Percentiles rank a stretch among this genome's conserved stretches.
Evolutionary conservation across 139 green algal species (phyloP).

Genomic region (Chlorella ohadii): DNA sequence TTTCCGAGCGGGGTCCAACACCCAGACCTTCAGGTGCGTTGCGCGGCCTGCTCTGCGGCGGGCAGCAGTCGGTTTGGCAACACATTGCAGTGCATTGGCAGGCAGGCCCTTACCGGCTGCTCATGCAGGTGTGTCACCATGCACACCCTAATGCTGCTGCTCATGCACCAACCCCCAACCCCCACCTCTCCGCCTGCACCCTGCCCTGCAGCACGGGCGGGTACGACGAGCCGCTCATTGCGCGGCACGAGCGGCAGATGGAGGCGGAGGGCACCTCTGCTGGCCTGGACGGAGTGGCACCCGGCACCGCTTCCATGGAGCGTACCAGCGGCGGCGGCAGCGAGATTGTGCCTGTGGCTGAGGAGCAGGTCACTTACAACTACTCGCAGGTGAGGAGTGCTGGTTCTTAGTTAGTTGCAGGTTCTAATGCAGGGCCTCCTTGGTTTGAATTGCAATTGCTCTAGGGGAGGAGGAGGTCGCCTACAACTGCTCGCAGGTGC

Average conservation of each 20-base stretch:
- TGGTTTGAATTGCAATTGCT: too few relatives aligned
- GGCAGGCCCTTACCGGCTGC: too few relatives aligned
- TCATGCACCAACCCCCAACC: too few relatives aligned
- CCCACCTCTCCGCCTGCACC: constrained; percentile 9
- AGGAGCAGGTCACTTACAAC: constrained; percentile 81
- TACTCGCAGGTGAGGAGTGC: constrained; percentile 62
- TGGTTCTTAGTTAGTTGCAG: too few relatives aligned
- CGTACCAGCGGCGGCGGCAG: neutral
- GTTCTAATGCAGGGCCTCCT: too few relatives aligned
- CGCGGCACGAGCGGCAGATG: neutral
- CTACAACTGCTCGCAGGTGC: too few relatives aligned
- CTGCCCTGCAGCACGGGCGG: constrained; percentile 3
- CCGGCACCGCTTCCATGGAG: constrained; percentile 5
- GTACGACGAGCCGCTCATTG: neutral
- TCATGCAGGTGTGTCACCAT: too few relatives aligned
- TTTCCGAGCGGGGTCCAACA: constrained; percentile 90
- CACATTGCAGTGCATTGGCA: too few relatives aligned
- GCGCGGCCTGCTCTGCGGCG: constrained; percentile 33
- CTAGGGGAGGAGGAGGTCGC: too few relatives aligned
- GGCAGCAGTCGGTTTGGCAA: too few relatives aligned
- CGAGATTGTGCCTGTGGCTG: constrained; percentile 48
- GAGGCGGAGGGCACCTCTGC: constrained; percentile 70
- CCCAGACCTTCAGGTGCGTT: constrained; percentile 69
- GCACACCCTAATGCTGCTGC: too few relatives aligned
- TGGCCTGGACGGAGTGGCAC: constrained; percentile 70